A percentile compares a stretch with the other conserved stretches of the same genome.
Evolutionary conservation across 805 yeast species (phyloP).

Genomic region (Cyberlindnera xishuangbannaensis): DNA sequence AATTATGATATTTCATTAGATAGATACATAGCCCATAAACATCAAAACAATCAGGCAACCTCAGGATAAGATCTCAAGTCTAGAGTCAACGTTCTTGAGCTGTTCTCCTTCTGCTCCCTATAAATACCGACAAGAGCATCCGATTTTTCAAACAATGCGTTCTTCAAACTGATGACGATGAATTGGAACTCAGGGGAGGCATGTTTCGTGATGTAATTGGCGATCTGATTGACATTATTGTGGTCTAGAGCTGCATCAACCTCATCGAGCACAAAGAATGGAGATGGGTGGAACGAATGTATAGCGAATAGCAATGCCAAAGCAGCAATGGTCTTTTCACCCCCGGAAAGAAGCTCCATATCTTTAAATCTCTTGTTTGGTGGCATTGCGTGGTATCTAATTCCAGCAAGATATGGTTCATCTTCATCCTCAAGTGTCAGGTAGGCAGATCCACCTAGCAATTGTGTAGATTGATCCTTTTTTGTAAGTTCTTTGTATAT

Average conservation of each 20-base stretch:
- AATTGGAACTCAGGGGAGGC: conserved; percentile 81
- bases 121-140: conserved; percentile 92
- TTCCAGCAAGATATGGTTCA: conserved; percentile 80
- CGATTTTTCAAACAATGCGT: conserved; percentile 78
- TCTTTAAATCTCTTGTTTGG: conserved; percentile 91
- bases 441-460: conserved; percentile 92
- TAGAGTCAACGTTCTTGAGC: conserved; percentile 67
- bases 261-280: conserved; percentile 93
- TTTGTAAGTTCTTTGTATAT: conserved; percentile 85
- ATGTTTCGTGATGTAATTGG: conserved; percentile 73
- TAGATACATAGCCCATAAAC: no score
- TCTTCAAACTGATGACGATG: conserved; percentile 88
- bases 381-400: conserved; percentile 91
- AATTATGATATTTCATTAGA: no score
- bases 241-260: conserved; percentile 97
- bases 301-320: conserved; percentile 86
- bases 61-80: conserved; percentile 62
- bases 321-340: conserved; percentile 96
- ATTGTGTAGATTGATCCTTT: conserved; percentile 40
- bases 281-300: conserved; percentile 88
- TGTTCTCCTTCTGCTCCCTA: conserved; percentile 68
- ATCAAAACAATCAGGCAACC: no score
- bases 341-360: conserved; percentile 91
- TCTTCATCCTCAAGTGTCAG: conserved; percentile 83
- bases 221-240: conserved; percentile 78